Percentiles rank a stretch among this genome's conserved stretches.
phyloP scores from a whole-genome alignment of 225 moss, liverwort and hornwort genomes.

The Antitrichia curtipendula region DNA sequence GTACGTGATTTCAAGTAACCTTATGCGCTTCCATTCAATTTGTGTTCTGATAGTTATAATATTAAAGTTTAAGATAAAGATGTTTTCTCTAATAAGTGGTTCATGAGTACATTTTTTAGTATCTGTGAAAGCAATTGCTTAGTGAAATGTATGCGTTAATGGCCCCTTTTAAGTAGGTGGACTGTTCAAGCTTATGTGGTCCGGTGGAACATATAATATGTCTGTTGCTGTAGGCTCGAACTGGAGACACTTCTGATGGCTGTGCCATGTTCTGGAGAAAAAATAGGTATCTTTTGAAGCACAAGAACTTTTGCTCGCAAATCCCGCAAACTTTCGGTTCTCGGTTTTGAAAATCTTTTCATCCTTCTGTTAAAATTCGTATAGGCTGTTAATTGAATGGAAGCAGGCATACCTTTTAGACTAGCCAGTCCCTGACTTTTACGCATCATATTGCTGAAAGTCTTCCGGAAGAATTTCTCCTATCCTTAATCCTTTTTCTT shows the following conservation, averaged over 20 bases:
- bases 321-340: not conserved
- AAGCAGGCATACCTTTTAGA: not conserved
- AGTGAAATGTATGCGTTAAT: not conserved
- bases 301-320: not conserved
- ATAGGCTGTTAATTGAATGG: not conserved
- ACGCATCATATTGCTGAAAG: not conserved
- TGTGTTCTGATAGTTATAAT: not conserved
- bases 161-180: not conserved
- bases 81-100: not conserved
- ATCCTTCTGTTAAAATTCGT: not conserved
- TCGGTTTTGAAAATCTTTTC: not conserved
- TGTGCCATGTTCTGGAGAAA: conserved; percentile 95
- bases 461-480: not conserved
- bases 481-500: not conserved
- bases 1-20: conserved; percentile 15
- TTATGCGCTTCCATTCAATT: not conserved
- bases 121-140: not conserved
- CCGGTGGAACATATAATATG: not conserved
- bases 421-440: not conserved
- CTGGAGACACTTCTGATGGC: conserved; percentile 67
- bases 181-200: not conserved
- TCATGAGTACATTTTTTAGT: not conserved
- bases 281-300: conserved; percentile 23
- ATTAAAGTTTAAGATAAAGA: not conserved
- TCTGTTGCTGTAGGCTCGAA: conserved; percentile 48